phyloP scores from a whole-genome alignment of 2,329 filamentous ascomycete species.

The Fusarium nygamai region DNA sequence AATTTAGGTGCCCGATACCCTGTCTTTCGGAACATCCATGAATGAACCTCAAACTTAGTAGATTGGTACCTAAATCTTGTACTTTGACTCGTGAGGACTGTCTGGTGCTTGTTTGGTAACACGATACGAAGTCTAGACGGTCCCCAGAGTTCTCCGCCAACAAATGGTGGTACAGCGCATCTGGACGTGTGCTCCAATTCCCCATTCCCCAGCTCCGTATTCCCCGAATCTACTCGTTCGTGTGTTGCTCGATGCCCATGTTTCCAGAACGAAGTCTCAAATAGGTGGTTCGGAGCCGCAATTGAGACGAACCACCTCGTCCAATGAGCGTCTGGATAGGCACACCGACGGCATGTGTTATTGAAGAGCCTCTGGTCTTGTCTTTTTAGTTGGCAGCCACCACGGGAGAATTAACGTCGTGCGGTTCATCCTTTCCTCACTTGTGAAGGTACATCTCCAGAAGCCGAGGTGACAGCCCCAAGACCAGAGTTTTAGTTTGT shows the following conservation, averaged over 20 bases:
- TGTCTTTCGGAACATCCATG: neutral
- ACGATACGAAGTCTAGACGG: neutral
- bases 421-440: constrained; percentile 14
- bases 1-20: neutral
- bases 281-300: constrained; percentile 30
- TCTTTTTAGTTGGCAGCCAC: constrained; percentile 32
- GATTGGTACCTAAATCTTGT: constrained; percentile 6
- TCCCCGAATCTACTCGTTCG: neutral
- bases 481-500: neutral
- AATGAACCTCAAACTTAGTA: neutral
- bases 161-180: neutral
- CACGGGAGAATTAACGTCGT: constrained; percentile 14
- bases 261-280: constrained; percentile 8
- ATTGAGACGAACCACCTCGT: constrained; percentile 5
- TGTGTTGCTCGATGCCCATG: neutral
- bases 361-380: constrained; percentile 18
- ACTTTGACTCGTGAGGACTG: neutral
- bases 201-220: constrained; percentile 9
- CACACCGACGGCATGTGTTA: constrained; percentile 24
- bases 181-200: constrained; percentile 14
- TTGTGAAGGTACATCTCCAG: constrained; percentile 2
- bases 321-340: constrained; percentile 9
- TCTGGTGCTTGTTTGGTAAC: neutral
- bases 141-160: constrained; percentile 27
- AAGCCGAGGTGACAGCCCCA: neutral